Conservation (phyloP, 257 asterid species). For the Forsythia suspensa region DNA sequence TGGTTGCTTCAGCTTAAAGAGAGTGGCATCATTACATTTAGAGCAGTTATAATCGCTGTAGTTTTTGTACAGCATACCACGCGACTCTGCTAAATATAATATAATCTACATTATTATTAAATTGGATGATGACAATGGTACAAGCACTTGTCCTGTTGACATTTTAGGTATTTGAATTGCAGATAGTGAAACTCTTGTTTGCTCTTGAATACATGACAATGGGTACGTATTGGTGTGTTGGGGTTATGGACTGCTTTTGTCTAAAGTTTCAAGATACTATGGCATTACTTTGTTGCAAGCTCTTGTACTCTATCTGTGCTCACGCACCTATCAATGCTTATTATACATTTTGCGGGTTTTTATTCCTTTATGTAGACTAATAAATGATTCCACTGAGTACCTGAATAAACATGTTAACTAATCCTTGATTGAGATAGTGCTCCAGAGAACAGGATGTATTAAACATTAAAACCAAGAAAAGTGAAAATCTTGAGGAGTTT, state of each 20-base stretch:
- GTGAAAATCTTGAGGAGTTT: too few species aligned
- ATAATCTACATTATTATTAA: slow-evolving; percentile 21
- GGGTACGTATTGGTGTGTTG: too few species aligned
- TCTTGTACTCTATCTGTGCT: background rate
- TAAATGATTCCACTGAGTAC: too few species aligned
- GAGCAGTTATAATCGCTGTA: slow-evolving; percentile 29
- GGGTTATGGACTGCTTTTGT: background rate
- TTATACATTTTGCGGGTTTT: background rate
- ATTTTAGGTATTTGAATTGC: background rate
- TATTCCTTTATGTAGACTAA: background rate
- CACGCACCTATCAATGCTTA: background rate
- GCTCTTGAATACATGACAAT: background rate
- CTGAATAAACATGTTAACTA: background rate
- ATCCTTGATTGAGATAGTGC: background rate
- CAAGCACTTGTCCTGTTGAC: background rate
- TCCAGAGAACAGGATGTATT: background rate
- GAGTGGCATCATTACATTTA: slow-evolving; percentile 18
- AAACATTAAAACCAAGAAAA: too few species aligned
- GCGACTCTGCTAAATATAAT: slow-evolving; percentile 41
- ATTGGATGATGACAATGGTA: slow-evolving; percentile 22
- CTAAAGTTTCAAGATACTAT: background rate
- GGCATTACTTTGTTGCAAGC: background rate
- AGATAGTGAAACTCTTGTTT: background rate
- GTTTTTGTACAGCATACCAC: slow-evolving; percentile 34
- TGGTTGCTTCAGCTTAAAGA: slow-evolving; percentile 4